phyloP scores from a whole-genome alignment of 2,329 filamentous ascomycete genomes.

The Helminthosporium solani region DNA sequence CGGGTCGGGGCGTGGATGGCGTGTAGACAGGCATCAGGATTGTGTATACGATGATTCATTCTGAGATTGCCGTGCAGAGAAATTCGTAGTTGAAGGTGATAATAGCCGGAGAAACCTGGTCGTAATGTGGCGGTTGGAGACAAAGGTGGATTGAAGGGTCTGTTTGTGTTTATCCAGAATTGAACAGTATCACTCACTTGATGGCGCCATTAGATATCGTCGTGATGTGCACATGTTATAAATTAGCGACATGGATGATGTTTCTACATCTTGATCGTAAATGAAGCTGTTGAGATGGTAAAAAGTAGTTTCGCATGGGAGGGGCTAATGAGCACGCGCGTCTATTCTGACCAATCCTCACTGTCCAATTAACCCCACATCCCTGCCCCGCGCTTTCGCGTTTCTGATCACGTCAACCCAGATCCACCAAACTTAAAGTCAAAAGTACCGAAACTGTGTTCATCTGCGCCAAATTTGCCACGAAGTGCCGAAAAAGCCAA shows the following conservation, averaged over 20 bases:
- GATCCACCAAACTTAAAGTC: neutral
- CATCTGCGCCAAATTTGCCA: neutral
- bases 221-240: no score
- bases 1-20: conserved; percentile 18
- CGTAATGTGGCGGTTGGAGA: conserved; percentile 27
- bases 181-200: conserved; percentile 18
- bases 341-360: neutral
- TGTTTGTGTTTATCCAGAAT: conserved; percentile 27
- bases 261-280: neutral
- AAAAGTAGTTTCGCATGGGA: neutral
- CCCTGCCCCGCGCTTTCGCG: conserved; percentile 11
- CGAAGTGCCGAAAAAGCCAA: neutral
- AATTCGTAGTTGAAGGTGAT: conserved; percentile 16
- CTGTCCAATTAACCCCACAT: conserved; percentile 13
- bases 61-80: conserved; percentile 15
- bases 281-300: neutral
- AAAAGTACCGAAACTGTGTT: neutral
- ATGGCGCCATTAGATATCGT: no score
- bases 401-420: neutral
- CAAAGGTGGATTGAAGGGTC: conserved; percentile 22
- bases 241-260: no score
- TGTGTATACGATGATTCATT: conserved; percentile 16
- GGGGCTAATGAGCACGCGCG: neutral
- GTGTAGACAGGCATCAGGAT: conserved; percentile 17
- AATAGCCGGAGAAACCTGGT: conserved; percentile 20